Percentiles rank a stretch among this genome's conserved stretches.
Evolutionary conservation across 129 eudicot genomes (phyloP).

Genomic region (Flaveria sonorensis): DNA sequence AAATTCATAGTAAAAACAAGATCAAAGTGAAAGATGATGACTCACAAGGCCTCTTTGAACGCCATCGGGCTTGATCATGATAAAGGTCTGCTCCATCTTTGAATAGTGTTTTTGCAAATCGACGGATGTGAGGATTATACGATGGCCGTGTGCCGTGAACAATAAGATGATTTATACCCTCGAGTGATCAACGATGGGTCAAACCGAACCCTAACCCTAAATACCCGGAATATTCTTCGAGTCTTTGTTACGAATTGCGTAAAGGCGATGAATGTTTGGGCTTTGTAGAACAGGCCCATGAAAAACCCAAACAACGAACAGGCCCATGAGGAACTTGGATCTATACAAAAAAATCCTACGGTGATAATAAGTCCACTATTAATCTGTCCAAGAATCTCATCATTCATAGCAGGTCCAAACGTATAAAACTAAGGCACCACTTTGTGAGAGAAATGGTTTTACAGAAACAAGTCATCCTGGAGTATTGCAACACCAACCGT

Average conservation of each 20-base stretch:
- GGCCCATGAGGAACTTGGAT: no score
- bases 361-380: no score
- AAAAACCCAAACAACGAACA: no score
- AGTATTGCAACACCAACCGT: no score
- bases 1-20: neutral
- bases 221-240: slow-evolving; percentile 32
- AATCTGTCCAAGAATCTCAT: no score
- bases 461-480: no score
- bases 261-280: neutral
- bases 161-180: slow-evolving; percentile 25
- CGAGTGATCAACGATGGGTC: slow-evolving; percentile 32
- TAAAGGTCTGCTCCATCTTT: slow-evolving; percentile 82
- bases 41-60: slow-evolving; percentile 81
- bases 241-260: no score
- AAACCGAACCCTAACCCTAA: slow-evolving; percentile 45
- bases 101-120: slow-evolving; percentile 20
- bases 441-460: no score
- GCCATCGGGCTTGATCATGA: slow-evolving; percentile 93
- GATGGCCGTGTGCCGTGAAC: neutral
- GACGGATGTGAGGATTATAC: slow-evolving; percentile 17
- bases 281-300: no score
- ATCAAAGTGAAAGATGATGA: slow-evolving; percentile 16
- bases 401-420: no score
- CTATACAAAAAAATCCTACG: no score
- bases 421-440: no score